A percentile compares a stretch with the other conserved stretches of the same genome.
Conservation (phyloP, 495 filamentous ascomycete species). For the Penicillium diatomitis region DNA sequence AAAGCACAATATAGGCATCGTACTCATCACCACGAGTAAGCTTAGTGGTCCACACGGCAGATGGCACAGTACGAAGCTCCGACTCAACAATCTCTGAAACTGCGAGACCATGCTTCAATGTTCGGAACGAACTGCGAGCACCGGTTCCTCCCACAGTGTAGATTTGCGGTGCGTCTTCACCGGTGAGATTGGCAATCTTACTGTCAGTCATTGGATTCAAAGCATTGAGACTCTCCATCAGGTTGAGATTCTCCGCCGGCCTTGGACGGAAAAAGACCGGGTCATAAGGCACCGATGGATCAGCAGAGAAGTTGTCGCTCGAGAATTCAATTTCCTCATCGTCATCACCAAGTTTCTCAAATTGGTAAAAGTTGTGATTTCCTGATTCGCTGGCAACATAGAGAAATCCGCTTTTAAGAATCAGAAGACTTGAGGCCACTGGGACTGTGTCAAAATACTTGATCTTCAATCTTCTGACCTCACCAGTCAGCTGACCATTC, state of each 20-base stretch:
- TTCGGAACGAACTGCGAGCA: conserved; percentile 80
- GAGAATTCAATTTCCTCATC: conserved; percentile 78
- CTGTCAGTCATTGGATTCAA: conserved; percentile 88
- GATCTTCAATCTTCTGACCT: conserved; percentile 77
- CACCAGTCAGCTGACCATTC: conserved; percentile 63
- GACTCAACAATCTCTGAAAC: conserved; percentile 92
- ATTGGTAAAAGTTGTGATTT: conserved; percentile 92
- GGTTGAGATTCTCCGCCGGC: conserved; percentile 66
- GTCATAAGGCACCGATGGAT: conserved; percentile 55
- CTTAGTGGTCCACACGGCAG: conserved; percentile 92
- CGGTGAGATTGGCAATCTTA: conserved; percentile 77
- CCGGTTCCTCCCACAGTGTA: conserved; percentile 85
- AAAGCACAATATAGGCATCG: conserved; percentile 71
- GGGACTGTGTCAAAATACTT: conserved; percentile 98
- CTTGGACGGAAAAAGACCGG: conserved; percentile 81
- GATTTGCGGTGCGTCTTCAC: conserved; percentile 94
- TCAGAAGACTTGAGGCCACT: conserved; percentile 72
- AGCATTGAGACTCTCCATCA: conserved; percentile 78
- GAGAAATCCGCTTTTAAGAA: conserved; percentile 91
- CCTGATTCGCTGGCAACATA: conserved; percentile 90
- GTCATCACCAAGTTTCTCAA: conserved; percentile 96
- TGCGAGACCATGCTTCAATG: conserved; percentile 83
- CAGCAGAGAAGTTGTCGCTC: conserved; percentile 73
- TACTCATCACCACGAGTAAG: conserved; percentile 72
- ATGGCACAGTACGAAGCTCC: conserved; percentile 74